These are phyloP conservation scores for Populus euphratica DNA, from an alignment of 345 rosid genomes.

Conservation along the genomic window DNA sequence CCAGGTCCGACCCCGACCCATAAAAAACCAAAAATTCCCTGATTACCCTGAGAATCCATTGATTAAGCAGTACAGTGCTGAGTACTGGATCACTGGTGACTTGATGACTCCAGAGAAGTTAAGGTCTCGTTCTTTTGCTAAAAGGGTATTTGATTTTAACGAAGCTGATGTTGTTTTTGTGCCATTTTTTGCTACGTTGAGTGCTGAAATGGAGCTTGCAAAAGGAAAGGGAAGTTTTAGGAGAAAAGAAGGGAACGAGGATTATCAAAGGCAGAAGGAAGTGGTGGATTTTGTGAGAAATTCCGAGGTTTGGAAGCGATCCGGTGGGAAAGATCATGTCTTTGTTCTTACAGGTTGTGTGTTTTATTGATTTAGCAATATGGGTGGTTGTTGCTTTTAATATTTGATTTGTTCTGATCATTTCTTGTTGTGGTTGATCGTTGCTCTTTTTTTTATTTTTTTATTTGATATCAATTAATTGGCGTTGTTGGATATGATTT, in stretches of 20 bases:
- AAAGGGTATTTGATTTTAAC: conserved; percentile 45
- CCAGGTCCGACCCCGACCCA: conserved; percentile 22
- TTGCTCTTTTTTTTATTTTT: background rate
- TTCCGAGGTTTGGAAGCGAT: conserved; percentile 71
- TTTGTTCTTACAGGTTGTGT: conserved; percentile 79
- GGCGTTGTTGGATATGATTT: background rate
- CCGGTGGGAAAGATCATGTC: conserved; percentile 85
- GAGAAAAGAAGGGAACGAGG: conserved; percentile 69
- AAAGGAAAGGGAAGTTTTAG: conserved; percentile 61
- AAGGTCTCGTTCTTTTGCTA: conserved; percentile 52
- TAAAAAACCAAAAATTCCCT: conserved; percentile 35
- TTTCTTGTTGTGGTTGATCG: background rate
- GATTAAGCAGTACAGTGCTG: conserved; percentile 95
- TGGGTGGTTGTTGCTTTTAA: background rate
- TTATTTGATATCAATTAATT: background rate
- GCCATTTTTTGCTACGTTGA: conserved; percentile 80
- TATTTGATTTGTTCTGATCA: background rate
- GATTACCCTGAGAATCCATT: conserved; percentile 76
- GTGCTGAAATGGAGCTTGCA: conserved; percentile 91
- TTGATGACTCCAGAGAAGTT: conserved; percentile 57
- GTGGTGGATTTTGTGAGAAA: conserved; percentile 56
- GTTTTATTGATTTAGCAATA: background rate
- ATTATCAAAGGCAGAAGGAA: conserved; percentile 69
- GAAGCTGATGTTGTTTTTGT: conserved; percentile 85
- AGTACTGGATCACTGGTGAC: conserved; percentile 91